Evolutionary conservation across 2,329 filamentous ascomycete genomes (phyloP), one percentile per base, ranked within the genome.

Genomic region (Monosporascus cannonballus): DNA sequence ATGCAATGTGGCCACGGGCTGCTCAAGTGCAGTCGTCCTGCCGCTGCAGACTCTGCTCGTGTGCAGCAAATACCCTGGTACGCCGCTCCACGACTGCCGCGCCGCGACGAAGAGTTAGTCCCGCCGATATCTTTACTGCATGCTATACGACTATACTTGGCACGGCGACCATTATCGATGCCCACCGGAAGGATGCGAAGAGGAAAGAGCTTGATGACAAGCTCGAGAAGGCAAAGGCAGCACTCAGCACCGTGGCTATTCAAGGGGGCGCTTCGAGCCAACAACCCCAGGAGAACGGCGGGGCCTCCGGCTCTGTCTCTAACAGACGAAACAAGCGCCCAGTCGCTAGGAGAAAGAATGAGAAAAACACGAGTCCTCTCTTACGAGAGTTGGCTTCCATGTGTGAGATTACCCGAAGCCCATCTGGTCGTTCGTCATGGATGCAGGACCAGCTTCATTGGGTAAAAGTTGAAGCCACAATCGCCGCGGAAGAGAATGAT

Each of bases 71-170:
- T 54, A 69, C 72, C 45, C 61, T 81, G 55, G 71, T 76, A 54
- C 76, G 78, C 53, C 77, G 76, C 63, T 68, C 76, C 51, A 77
- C 80, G 45, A 77, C 76, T 41, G 71, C 74, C 22, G 70, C 75
- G 34, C 67, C 75, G 49, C 76, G 74, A 61, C 76, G 78, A 51
- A 77, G 76, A 58, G 67, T 76, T 44, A 74, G 73, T 41, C 67
- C 75, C 62, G 70, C 77, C 68, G 73, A 84, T 69, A 57, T 84
- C 54, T 76, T 86, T 64, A 88, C 85, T 24, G 80, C 86, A 39
- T 80, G 79, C 65, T 89, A 89, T 63, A 85, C 85, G 25, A 81
- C 83, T 36, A 78, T 86, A 51, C 80, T 88, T 61, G 85, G 83
- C 5, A 80, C 82, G 2, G 85, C 84, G 2, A 78, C 84, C 11